Conservation (phyloP, 208 protist genomes). For the Leishmania tropica region DNA sequence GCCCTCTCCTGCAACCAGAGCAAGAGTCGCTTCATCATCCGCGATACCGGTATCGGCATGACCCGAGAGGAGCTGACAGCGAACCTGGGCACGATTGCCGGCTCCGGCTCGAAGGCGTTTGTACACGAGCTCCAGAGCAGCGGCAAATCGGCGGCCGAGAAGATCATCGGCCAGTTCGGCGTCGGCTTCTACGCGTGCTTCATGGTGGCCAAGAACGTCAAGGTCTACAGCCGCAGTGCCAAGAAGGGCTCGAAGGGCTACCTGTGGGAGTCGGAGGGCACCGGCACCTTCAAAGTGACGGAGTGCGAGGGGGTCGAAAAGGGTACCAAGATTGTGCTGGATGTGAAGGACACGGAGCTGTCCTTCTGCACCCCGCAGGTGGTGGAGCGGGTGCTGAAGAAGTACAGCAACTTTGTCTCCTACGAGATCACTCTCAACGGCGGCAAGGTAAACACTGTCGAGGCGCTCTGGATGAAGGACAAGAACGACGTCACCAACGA, state of each 20-base stretch:
- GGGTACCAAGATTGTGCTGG: constrained; percentile 97
- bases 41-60: constrained; percentile 98
- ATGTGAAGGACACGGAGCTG: constrained; percentile 94
- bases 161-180: constrained; percentile 97
- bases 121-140: constrained; percentile 83
- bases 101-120: constrained; percentile 91
- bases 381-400: constrained; percentile 95
- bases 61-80: constrained; percentile 94
- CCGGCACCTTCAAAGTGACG: constrained; percentile 93
- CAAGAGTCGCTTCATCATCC: constrained; percentile 91
- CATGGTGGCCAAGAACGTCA: constrained; percentile 97
- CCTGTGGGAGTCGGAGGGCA: constrained; percentile 94
- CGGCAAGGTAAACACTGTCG: constrained; percentile 94
- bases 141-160: constrained; percentile 75
- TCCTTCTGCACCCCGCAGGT: constrained; percentile 94
- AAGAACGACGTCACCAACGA: constrained; percentile 93
- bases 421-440: constrained; percentile 97
- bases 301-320: constrained; percentile 95
- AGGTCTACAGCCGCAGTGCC: constrained; percentile 91
- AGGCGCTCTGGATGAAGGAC: constrained; percentile 97
- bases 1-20: constrained; percentile 92
- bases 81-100: constrained; percentile 96
- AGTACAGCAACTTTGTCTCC: constrained; percentile 98
- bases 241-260: constrained; percentile 92
- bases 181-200: constrained; percentile 98